Base-by-base conservation (phyloP, 371 early-diverging fungal genomes). In the Actinomortierella wolfii region DNA sequence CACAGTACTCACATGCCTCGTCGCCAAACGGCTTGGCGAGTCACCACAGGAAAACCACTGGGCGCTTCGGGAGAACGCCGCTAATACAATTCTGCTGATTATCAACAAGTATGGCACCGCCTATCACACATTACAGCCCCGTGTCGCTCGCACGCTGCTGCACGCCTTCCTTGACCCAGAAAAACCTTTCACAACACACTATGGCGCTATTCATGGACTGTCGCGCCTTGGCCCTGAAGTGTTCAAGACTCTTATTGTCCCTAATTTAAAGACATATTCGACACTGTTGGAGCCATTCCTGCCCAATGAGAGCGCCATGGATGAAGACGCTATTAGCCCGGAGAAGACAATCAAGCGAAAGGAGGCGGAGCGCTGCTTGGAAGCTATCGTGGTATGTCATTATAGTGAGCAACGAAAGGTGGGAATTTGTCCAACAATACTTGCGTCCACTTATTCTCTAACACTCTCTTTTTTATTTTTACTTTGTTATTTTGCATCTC, bases 1-100 rank as follows among this genome's bases (percentile, higher is more conserved):
- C 13, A 86, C 94, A 24, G 85, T 99, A 39, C 78, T 99, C 44
- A 95, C 99, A 11, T 97, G 98, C 68, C 81, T 98, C 18, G 93
- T 99, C 5, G 94, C 94, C 44, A 93, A 93, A 58, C 80, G 89
- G n/a, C 71, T 99, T 61, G 81, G 89, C 65, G 82, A 85, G 76
- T 73, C 75, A 55, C 83, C 71, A 56, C 75, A 51, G 26, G 89
- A 90, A 39, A 83, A 90, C 52, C 97, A 97, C 70, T 96, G 94
- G 93, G 57, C 87, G 3, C 78, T 96, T 21, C 92, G 99, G 9
- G 77, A 83, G 7, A 84, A 81, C 20, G 91, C 98, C 0, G 93
- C 96, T 0, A 61, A 73, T 11, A 78, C 97, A 28, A 81, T 91
- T 25, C 82, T 94, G 0, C 66, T 76, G 39, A 89, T 97, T 42